These are phyloP conservation scores for Blastobotrys americana DNA, from an alignment of 805 yeast genomes.

Conservation along the genomic window DNA sequence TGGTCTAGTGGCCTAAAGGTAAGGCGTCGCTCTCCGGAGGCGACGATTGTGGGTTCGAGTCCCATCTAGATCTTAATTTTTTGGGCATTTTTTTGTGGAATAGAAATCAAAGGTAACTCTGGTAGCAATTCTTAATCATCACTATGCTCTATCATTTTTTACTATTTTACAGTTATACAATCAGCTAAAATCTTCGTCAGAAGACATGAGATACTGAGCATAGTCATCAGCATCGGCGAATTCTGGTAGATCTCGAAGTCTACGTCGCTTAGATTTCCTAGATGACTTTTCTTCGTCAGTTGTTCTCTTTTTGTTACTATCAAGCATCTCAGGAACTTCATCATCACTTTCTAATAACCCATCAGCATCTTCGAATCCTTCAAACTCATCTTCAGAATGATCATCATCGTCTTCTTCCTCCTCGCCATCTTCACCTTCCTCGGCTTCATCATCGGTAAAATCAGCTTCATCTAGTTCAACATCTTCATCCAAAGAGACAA, in stretches of 20 bases:
- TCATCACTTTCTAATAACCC: slow-evolving; percentile 36
- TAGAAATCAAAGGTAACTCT: too few species aligned
- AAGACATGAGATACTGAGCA: slow-evolving; percentile 62
- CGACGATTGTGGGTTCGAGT: slow-evolving; percentile 26
- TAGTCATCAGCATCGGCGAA: slow-evolving; percentile 89
- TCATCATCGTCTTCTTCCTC: slow-evolving; percentile 31
- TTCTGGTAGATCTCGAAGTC: slow-evolving; percentile 63
- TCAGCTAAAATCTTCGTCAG: slow-evolving; percentile 37
- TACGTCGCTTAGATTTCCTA: slow-evolving; percentile 43
- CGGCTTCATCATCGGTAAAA: slow-evolving; percentile 24
- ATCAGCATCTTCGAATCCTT: slow-evolving; percentile 31
- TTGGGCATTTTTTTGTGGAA: slow-evolving; percentile 2
- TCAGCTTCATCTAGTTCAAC: neutral
- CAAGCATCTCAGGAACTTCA: slow-evolving; percentile 20
- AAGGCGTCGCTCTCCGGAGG: slow-evolving; percentile 27
- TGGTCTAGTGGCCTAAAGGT: slow-evolving; percentile 24
- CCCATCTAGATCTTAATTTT: slow-evolving; percentile 20
- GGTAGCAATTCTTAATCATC: too few species aligned
- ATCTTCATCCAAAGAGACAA: slow-evolving; percentile 6
- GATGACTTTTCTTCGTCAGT: slow-evolving; percentile 17
- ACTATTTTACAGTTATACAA: slow-evolving; percentile 5
- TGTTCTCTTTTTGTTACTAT: slow-evolving; percentile 20
- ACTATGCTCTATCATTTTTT: too few species aligned
- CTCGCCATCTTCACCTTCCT: slow-evolving; percentile 26
- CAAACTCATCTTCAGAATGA: slow-evolving; percentile 21